Base-by-base conservation (phyloP, 306 rosid species). In the Prinsepia uniflora region DNA sequence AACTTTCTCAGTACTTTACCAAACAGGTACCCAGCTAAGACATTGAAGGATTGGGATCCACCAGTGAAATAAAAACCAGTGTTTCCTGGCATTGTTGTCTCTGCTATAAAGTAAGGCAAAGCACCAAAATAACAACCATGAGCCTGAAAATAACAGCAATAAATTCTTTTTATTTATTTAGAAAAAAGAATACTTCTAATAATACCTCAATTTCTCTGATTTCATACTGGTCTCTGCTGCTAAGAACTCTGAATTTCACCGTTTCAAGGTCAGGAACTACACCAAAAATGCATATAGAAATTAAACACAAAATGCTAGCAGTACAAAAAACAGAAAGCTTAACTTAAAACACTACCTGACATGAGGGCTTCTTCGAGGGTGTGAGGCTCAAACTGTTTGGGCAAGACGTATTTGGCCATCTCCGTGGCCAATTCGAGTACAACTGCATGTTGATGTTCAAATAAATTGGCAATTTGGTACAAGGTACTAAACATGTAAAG, bases 211-310 rank as follows among this genome's bases (percentile, higher is more conserved):
- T 74, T 82, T 90, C 90, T 83, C 97, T 82, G 59, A 94, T 94
- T 80, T 90, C 98, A 75, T 90, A 94, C 76, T 48, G 83, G 60
- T 87, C 87, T 50, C 63, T 81, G 78, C 76, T 81, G 63, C 86
- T 42, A 67, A 94, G 80, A 75, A 90, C 89, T 79, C 84, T 87
- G 82, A 89, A 94, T 57, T 89, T 82, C 77, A 82, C 76, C 0
- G 96, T 83, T 80, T 94, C 97, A 44, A 94, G 87, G 76, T 94
- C 96, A 61, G 98, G 98, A 84, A 90, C 97, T 90, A 70, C 73
- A 80, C 48, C 60, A 67, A 81, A 71, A 14, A 22, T 66, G 52
- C 78, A 63, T 17, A 18, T 24, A 42, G 8, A 7, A 67, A 66
- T 52, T 72, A 18, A 53, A 19, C 55, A 3, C 60, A 49, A 7